phyloP scores from a whole-genome alignment of 306 rosid genomes.

The Cyamopsis tetragonoloba region DNA sequence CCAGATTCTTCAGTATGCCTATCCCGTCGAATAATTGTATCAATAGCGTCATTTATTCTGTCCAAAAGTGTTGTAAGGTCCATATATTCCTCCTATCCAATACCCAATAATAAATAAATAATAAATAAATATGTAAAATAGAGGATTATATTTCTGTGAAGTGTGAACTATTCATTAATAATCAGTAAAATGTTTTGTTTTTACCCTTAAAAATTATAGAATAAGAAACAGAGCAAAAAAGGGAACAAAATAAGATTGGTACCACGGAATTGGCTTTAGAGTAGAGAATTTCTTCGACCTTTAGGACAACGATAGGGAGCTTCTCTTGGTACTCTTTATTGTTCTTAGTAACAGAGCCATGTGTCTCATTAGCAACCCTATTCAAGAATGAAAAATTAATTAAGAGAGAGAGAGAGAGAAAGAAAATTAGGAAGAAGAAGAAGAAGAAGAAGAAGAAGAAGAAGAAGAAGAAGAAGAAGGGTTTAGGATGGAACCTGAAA shows the following conservation, averaged over 20 bases:
- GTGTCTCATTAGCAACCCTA: conserved; percentile 68
- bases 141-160: too few relatives aligned
- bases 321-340: conserved; percentile 85
- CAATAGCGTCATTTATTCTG: conserved; percentile 64
- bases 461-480: too few relatives aligned
- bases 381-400: conserved; percentile 2
- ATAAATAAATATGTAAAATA: background rate
- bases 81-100: conserved; percentile 65
- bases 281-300: conserved; percentile 74
- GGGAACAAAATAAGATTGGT: background rate
- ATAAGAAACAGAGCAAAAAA: background rate
- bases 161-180: background rate
- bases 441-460: too few relatives aligned
- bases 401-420: too few relatives aligned
- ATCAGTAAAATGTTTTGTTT: background rate
- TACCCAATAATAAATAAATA: background rate
- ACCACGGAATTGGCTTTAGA: conserved; percentile 87
- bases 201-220: too few relatives aligned
- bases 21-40: conserved; percentile 60
- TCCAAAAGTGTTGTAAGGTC: conserved; percentile 62
- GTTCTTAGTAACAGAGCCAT: conserved; percentile 52
- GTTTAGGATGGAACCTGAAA: conserved; percentile 65
- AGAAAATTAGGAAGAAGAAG: too few relatives aligned
- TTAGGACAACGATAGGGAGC: conserved; percentile 75
- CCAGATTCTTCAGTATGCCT: conserved; percentile 56